A percentile compares a stretch with the other conserved stretches of the same genome.
These are phyloP conservation scores for Alternaria conjuncta DNA, from an alignment of 2,329 filamentous ascomycete genomes.

Conservation along the genomic window DNA sequence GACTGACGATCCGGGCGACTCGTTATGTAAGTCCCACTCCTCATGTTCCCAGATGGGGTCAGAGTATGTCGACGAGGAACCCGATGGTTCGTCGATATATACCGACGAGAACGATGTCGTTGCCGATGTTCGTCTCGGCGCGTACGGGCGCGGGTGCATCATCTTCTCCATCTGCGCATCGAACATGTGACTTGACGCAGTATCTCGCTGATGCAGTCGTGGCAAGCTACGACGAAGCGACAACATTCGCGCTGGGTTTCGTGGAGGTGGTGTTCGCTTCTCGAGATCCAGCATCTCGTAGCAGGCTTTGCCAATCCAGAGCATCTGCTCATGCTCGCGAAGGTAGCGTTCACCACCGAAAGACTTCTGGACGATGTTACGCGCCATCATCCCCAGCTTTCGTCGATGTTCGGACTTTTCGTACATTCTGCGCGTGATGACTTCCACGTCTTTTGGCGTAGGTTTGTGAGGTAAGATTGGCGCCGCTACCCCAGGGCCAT, in stretches of 20 bases:
- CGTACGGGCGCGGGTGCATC: slow-evolving; percentile 41
- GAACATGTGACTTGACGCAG: slow-evolving; percentile 28
- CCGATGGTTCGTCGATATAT: slow-evolving; percentile 36
- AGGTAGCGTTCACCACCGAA: slow-evolving; percentile 67
- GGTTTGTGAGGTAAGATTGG: slow-evolving; percentile 58
- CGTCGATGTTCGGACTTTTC: slow-evolving; percentile 64
- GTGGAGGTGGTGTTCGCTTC: slow-evolving; percentile 32
- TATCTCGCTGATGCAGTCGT: slow-evolving; percentile 20
- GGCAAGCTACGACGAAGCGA: slow-evolving; percentile 21
- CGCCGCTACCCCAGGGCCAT: slow-evolving; percentile 49
- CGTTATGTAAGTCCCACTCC: slow-evolving; percentile 22
- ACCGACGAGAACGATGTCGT: slow-evolving; percentile 43
- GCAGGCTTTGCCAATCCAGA: slow-evolving; percentile 47
- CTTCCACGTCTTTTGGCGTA: slow-evolving; percentile 58
- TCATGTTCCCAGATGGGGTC: slow-evolving; percentile 26
- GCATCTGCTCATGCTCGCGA: slow-evolving; percentile 65
- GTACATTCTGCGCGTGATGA: slow-evolving; percentile 65
- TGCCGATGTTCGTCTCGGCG: slow-evolving; percentile 28
- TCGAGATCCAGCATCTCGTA: slow-evolving; percentile 45
- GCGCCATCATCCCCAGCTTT: slow-evolving; percentile 64
- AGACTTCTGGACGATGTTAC: slow-evolving; percentile 64
- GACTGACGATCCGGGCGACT: slow-evolving; percentile 27
- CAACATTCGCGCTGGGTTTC: slow-evolving; percentile 37
- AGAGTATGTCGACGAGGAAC: slow-evolving; percentile 24
- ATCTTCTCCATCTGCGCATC: slow-evolving; percentile 47